Percentiles rank a stretch among this genome's conserved stretches.
Evolutionary conservation across 257 asterid genomes (phyloP).

Genomic region (Anisodus tanguticus): DNA sequence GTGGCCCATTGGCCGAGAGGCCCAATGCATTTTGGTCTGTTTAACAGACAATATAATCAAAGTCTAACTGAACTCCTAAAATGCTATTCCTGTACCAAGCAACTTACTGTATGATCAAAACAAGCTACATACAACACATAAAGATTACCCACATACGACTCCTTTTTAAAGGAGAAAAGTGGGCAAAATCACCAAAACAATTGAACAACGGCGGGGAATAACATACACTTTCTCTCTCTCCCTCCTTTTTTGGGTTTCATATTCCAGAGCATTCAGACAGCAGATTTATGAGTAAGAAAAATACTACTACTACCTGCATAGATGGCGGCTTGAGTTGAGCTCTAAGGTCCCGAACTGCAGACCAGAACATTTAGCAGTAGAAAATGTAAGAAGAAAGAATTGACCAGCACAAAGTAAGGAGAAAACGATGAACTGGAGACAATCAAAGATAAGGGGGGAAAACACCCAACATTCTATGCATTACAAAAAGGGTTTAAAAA

Average conservation of each 20-base stretch:
- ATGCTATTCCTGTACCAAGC: neutral
- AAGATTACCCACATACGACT: neutral
- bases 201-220: neutral
- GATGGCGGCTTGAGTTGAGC: conserved; percentile 93
- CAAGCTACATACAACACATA: neutral
- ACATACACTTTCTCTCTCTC: neutral
- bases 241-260: neutral
- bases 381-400: conserved; percentile 31
- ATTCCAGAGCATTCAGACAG: neutral
- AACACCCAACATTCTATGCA: conserved; percentile 10
- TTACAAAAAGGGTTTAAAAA: neutral
- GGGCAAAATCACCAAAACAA: neutral
- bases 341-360: conserved; percentile 90
- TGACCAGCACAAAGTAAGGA: neutral
- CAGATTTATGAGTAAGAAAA: conserved; percentile 22
- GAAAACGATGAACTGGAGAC: neutral
- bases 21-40: too few relatives aligned
- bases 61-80: neutral
- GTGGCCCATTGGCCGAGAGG: too few relatives aligned
- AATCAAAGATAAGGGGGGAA: neutral
- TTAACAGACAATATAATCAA: neutral
- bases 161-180: neutral
- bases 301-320: conserved; percentile 65
- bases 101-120: neutral
- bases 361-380: conserved; percentile 43